Base-by-base conservation (phyloP, 192 early-diverging fungal species). In the Linnemannia exigua region DNA sequence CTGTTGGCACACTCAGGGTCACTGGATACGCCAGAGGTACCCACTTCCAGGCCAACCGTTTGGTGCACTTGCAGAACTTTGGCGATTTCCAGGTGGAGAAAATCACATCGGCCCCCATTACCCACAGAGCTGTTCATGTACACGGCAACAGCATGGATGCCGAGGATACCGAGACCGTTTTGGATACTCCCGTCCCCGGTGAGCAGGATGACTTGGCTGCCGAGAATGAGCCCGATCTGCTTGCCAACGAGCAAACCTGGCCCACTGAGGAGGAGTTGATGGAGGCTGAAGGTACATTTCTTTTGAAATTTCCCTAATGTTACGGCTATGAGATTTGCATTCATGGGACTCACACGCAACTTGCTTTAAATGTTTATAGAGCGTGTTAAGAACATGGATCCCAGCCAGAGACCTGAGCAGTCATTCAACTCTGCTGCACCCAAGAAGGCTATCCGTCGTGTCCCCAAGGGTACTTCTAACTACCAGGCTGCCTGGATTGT, bases 401-500 rank as follows among this genome's bases (percentile, higher is more conserved):
- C 86, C 52, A 70, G 72, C 31, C 70, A 89, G 48, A 78, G 80
- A 66, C 86, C 76, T 11, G 89, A 87, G 51, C 76, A 76, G 58
- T 67, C 74, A n/a, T 81, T 78, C 75, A 80, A 79, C 80, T 50
- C 67, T 68, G 67, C 52, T 31, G 71, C 75, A 1, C 77, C 82
- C 22, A 83, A 89, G 77, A 88, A 91, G 74, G 90, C 79, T 35
- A 87, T 91, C 33, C 92, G 94, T 70, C 94, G 94, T 61, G 97
- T 98, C 20, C 98, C 98, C 15, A 97, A 97, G 88, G 98, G 98
- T 41, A 98, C 96, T 28, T 99, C 98, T 16, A 87, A 95, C 47
- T 99, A 99, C 90, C 98, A 99, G 90, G 98, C 98, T 25, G 96
- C 97, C 2, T 99, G 98, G 98, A 98, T 99, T 82, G 81, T 97